Evolutionary conservation across 805 yeast species (phyloP).

Genomic region (Cyberlindnera petersonii): DNA sequence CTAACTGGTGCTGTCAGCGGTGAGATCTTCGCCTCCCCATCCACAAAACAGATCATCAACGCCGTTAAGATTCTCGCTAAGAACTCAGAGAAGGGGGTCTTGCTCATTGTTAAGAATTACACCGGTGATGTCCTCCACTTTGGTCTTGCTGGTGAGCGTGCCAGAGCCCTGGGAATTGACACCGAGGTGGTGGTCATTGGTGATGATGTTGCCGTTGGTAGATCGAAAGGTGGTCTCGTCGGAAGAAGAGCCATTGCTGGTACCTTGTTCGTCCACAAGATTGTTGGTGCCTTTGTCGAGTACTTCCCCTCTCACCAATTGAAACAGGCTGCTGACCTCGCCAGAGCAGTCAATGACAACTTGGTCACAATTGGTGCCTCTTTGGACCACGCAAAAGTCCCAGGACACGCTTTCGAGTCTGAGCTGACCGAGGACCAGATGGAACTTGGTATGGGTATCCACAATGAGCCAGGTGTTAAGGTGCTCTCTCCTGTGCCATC

Average conservation of each 20-base stretch:
- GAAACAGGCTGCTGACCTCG: slow-evolving; percentile 52
- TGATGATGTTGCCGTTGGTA: slow-evolving; percentile 95
- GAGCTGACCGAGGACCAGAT: slow-evolving; percentile 57
- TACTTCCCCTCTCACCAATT: slow-evolving; percentile 39
- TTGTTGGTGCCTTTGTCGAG: slow-evolving; percentile 70
- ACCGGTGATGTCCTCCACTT: slow-evolving; percentile 94
- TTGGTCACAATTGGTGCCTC: slow-evolving; percentile 88
- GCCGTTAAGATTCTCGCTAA: slow-evolving; percentile 44
- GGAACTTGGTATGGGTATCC: slow-evolving; percentile 94
- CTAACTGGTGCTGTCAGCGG: slow-evolving; percentile 89
- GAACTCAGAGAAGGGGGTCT: slow-evolving; percentile 53
- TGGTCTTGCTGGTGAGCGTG: slow-evolving; percentile 87
- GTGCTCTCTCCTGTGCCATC: slow-evolving; percentile 56
- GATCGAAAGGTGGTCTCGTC: slow-evolving; percentile 81
- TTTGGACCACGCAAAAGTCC: slow-evolving; percentile 84
- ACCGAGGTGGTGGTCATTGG: slow-evolving; percentile 76
- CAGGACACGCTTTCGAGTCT: slow-evolving; percentile 65
- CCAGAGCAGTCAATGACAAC: slow-evolving; percentile 55
- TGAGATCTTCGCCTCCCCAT: slow-evolving; percentile 88
- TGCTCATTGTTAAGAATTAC: slow-evolving; percentile 83
- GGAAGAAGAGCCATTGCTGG: slow-evolving; percentile 96
- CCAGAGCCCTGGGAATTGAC: slow-evolving; percentile 68
- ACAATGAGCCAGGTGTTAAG: slow-evolving; percentile 86
- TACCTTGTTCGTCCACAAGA: slow-evolving; percentile 80
- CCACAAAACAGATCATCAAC: slow-evolving; percentile 81